Percentiles rank a stretch among this genome's conserved stretches.
phyloP scores from a whole-genome alignment of 495 filamentous ascomycete species.

The Daldinia decipiens region DNA sequence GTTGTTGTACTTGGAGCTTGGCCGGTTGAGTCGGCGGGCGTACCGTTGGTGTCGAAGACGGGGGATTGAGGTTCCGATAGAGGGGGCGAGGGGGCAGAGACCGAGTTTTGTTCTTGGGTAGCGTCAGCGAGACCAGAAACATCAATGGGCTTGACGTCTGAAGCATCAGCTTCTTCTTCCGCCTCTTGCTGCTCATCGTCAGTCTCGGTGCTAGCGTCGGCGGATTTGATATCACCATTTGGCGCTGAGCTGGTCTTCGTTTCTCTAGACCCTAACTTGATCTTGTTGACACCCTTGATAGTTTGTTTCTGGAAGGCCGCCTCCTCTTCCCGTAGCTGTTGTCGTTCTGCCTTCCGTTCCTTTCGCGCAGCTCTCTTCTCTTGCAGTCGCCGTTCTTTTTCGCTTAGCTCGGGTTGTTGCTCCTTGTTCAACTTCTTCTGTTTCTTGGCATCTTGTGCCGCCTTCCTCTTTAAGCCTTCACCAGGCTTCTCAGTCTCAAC shows the following conservation, averaged over 20 bases:
- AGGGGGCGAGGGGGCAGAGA: constrained; percentile 55
- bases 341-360: constrained; percentile 47
- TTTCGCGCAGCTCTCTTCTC: constrained; percentile 52
- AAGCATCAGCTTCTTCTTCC: constrained; percentile 48
- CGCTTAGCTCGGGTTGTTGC: constrained; percentile 22
- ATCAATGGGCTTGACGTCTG: constrained; percentile 58
- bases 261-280: constrained; percentile 44
- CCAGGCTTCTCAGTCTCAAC: constrained; percentile 64
- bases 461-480: constrained; percentile 61
- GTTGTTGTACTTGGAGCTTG: constrained; percentile 71
- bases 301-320: constrained; percentile 51
- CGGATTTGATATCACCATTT: constrained; percentile 39
- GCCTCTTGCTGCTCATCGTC: constrained; percentile 48
- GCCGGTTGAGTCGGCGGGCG: constrained; percentile 50
- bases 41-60: constrained; percentile 68
- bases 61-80: constrained; percentile 70
- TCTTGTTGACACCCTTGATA: constrained; percentile 50
- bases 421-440: constrained; percentile 44
- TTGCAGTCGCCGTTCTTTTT: constrained; percentile 47
- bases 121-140: constrained; percentile 52
- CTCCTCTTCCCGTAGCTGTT: constrained; percentile 53
- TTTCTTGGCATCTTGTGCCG: constrained; percentile 55
- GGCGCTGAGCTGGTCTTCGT: constrained; percentile 27
- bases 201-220: constrained; percentile 51
- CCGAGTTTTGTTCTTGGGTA: constrained; percentile 56